Conservation (phyloP, 2,329 filamentous ascomycete genomes). For the Arthrobotrys musiformis region DNA sequence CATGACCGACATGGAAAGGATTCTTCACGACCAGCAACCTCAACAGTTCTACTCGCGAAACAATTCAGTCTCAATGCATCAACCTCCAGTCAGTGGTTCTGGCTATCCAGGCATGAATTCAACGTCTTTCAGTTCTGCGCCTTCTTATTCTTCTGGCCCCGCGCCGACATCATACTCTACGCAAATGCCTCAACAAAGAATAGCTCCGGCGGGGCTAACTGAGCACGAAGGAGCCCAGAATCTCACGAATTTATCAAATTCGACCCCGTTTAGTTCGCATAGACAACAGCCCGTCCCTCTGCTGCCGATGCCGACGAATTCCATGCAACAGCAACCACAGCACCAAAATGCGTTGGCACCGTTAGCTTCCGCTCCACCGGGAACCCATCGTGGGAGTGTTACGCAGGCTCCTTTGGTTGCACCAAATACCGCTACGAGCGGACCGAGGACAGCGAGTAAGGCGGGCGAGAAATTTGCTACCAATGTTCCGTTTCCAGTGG, state of each 20-base stretch:
- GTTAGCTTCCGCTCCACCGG: conserved; percentile 37
- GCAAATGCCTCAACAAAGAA: conserved; percentile 49
- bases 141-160: conserved; percentile 43
- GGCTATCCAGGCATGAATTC: conserved; percentile 50
- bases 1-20: conserved; percentile 54
- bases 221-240: conserved; percentile 52
- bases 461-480: conserved; percentile 51
- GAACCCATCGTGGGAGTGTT: conserved; percentile 46
- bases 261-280: conserved; percentile 50
- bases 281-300: conserved; percentile 51
- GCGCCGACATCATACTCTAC: conserved; percentile 51
- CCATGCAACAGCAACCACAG: conserved; percentile 51
- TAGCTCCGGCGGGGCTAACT: conserved; percentile 42
- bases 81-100: conserved; percentile 44
- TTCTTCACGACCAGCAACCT: conserved; percentile 53
- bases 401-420: conserved; percentile 39
- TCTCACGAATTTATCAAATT: conserved; percentile 46
- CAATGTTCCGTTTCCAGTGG: conserved; percentile 48
- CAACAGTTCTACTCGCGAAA: conserved; percentile 48
- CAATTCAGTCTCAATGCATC: conserved; percentile 49
- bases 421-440: conserved; percentile 39
- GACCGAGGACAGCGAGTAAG: conserved; percentile 32
- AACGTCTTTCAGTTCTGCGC: conserved; percentile 49
- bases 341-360: conserved; percentile 55
- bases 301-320: conserved; percentile 52